Conservation (phyloP, 257 asterid species). For the Lantana camara region DNA sequence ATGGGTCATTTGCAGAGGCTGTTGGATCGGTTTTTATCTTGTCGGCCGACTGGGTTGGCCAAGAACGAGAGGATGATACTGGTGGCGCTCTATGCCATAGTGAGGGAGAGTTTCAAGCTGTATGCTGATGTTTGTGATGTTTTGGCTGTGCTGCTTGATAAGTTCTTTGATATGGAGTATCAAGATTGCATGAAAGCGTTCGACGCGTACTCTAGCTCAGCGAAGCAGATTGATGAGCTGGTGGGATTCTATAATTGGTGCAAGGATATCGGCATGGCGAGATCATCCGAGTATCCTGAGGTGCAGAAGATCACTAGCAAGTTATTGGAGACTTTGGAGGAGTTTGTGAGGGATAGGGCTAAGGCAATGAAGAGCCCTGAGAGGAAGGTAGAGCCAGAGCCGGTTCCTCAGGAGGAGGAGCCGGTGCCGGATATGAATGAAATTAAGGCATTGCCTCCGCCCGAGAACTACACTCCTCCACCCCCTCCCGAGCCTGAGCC, state of each 20-base stretch:
- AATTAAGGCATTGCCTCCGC: constrained; percentile 78
- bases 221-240: constrained; percentile 77
- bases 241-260: constrained; percentile 72
- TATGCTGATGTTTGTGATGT: constrained; percentile 80
- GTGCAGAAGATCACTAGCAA: constrained; percentile 71
- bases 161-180: constrained; percentile 77
- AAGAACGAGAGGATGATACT: constrained; percentile 75
- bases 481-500: constrained; percentile 66
- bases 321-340: constrained; percentile 78
- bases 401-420: constrained; percentile 49
- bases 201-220: constrained; percentile 61
- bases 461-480: constrained; percentile 57
- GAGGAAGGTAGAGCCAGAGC: constrained; percentile 48
- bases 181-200: constrained; percentile 76
- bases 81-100: constrained; percentile 63
- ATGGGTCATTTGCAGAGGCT: constrained; percentile 82
- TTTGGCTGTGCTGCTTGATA: constrained; percentile 71
- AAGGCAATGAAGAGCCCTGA: constrained; percentile 72
- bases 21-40: constrained; percentile 66
- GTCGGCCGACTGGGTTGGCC: constrained; percentile 71
- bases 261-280: constrained; percentile 70
- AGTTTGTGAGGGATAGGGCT: constrained; percentile 82
- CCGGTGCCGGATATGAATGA: constrained; percentile 62
- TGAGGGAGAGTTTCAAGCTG: constrained; percentile 73
- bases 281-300: constrained; percentile 74